phyloP scores from a whole-genome alignment of 192 early-diverging fungal species.

The Backusella macrospora region DNA sequence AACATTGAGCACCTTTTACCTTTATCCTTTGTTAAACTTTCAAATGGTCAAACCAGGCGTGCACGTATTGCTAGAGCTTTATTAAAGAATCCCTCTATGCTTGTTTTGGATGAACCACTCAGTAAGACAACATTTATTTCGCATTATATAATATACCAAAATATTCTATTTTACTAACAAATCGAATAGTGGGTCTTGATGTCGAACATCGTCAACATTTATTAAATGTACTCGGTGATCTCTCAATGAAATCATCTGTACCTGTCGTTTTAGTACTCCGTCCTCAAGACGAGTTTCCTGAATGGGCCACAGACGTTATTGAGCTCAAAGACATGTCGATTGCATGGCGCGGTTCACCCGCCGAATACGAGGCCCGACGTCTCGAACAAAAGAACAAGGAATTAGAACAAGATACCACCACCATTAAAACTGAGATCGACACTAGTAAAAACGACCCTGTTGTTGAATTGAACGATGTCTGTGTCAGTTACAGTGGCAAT shows the following conservation, averaged over 20 bases:
- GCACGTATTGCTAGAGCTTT: conserved; percentile 47
- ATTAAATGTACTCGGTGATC: conserved; percentile 33
- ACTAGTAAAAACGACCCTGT: conserved; percentile 27
- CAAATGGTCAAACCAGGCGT: conserved; percentile 52
- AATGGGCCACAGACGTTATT: conserved; percentile 57
- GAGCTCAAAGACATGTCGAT: conserved; percentile 41
- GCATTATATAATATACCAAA: neutral
- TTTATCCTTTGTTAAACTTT: conserved; percentile 49
- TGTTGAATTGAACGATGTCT: conserved; percentile 49
- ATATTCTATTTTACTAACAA: neutral
- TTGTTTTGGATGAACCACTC: conserved; percentile 58
- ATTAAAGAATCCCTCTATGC: conserved; percentile 28
- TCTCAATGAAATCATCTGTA: conserved; percentile 13
- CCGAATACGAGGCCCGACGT: conserved; percentile 35
- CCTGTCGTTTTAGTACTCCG: conserved; percentile 50
- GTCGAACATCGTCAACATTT: conserved; percentile 45
- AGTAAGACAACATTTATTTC: conserved; percentile 39
- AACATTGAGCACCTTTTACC: conserved; percentile 34
- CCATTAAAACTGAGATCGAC: conserved; percentile 21
- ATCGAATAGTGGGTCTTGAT: conserved; percentile 54
- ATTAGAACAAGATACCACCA: conserved; percentile 26
- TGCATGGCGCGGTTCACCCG: conserved; percentile 39
- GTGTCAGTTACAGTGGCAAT: conserved; percentile 43
- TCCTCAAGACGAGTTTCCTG: conserved; percentile 57
- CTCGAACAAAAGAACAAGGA: neutral